Conservation (phyloP, 1,284 basidiomycete species). For the Pseudozyma thailandica region DNA sequence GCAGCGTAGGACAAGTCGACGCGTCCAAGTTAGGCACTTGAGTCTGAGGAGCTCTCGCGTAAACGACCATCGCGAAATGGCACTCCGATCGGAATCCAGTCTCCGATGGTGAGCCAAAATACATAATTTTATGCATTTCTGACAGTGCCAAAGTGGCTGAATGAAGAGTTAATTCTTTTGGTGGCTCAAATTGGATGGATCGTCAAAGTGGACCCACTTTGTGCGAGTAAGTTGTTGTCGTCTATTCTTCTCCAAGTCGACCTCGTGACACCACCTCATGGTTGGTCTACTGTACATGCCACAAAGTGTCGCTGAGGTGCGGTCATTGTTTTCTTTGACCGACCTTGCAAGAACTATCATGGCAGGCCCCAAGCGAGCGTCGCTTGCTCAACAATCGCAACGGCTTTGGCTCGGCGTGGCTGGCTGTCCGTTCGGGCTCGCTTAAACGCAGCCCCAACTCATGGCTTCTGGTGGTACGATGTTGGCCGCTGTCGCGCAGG, state of each 20-base stretch:
- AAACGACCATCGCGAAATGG: slow-evolving; percentile 16
- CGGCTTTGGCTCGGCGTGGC: neutral
- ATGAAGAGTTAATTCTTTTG: neutral
- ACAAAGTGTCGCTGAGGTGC: too few relatives aligned
- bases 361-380: too few relatives aligned
- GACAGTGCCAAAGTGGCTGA: neutral
- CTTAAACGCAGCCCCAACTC: too few relatives aligned
- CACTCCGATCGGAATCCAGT: slow-evolving; percentile 11
- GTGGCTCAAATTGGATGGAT: neutral
- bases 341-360: too few relatives aligned
- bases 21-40: slow-evolving; percentile 7
- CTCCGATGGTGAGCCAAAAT: slow-evolving; percentile 4
- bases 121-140: neutral
- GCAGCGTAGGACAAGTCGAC: slow-evolving; percentile 2
- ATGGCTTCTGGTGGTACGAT: too few relatives aligned
- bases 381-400: too few relatives aligned
- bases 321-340: too few relatives aligned
- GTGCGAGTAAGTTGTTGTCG: too few relatives aligned
- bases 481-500: neutral
- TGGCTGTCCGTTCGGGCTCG: too few relatives aligned
- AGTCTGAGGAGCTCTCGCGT: slow-evolving; percentile 14
- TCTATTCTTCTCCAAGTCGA: too few relatives aligned
- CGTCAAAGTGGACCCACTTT: neutral
- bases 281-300: too few relatives aligned
- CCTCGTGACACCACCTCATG: too few relatives aligned